A percentile compares a stretch with the other conserved stretches of the same genome.
These are phyloP conservation scores for Suhomyces pyralidae DNA, from an alignment of 805 yeast species.

Conservation along the genomic window DNA sequence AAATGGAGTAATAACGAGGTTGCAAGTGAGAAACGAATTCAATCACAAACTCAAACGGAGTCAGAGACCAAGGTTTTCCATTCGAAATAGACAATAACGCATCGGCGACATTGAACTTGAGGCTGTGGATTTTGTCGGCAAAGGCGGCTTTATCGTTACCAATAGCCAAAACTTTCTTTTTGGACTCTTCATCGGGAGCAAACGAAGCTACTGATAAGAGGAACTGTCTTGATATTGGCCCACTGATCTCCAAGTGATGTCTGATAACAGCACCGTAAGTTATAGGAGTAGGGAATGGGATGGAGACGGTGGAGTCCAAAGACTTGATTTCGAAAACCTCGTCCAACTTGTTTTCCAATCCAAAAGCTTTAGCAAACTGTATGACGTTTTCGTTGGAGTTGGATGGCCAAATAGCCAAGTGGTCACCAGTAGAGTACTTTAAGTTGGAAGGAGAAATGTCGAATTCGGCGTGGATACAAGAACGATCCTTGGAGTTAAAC, in stretches of 20 bases:
- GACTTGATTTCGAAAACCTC: constrained; percentile 62
- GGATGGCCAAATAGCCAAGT: constrained; percentile 91
- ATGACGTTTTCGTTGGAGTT: constrained; percentile 74
- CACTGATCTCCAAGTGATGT: constrained; percentile 85
- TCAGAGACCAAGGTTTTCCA: constrained; percentile 65
- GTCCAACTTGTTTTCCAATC: constrained; percentile 50
- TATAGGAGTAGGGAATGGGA: constrained; percentile 75
- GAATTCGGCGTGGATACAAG: constrained; percentile 87
- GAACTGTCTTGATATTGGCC: constrained; percentile 89
- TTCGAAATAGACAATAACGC: constrained; percentile 59
- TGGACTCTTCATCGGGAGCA: constrained; percentile 67
- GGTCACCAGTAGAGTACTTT: constrained; percentile 93
- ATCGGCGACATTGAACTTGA: constrained; percentile 73
- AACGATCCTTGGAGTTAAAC: constrained; percentile 61
- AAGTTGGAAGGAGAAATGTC: constrained; percentile 73
- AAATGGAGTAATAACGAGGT: constrained; percentile 95
- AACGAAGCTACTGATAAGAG: constrained; percentile 70
- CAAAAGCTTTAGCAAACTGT: constrained; percentile 63
- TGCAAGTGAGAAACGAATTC: constrained; percentile 80
- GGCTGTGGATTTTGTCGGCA: constrained; percentile 58
- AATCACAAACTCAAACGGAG: constrained; percentile 81
- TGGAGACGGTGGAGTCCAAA: constrained; percentile 63
- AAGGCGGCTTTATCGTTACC: constrained; percentile 69
- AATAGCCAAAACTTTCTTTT: constrained; percentile 47
- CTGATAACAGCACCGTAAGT: constrained; percentile 86